A percentile compares a stretch with the other conserved stretches of the same genome.
Conservation (phyloP, 2,329 filamentous ascomycete genomes). For the Bimuria novae-zelandiae region DNA sequence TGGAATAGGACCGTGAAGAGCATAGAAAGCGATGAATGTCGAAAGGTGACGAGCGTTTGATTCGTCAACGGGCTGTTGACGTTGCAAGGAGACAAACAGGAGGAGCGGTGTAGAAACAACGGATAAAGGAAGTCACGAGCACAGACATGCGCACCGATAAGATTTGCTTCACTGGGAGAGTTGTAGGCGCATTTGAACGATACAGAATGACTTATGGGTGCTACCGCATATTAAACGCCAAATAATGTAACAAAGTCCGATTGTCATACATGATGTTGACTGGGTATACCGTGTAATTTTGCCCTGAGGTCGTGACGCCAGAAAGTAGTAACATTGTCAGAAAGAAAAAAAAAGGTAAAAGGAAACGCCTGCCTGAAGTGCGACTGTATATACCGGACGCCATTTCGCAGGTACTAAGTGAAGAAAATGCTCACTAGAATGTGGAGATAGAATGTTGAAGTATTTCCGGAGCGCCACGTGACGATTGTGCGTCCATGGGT, state of each 20-base stretch:
- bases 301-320: not conserved
- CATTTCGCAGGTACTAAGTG: no score
- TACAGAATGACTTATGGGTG: not conserved
- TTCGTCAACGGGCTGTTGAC: not conserved
- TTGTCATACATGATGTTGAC: constrained; percentile 9
- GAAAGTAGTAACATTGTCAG: not conserved
- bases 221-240: not conserved
- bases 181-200: not conserved
- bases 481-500: not conserved
- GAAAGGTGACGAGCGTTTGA: not conserved
- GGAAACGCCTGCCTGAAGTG: not conserved
- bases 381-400: no score
- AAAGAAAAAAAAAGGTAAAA: not conserved
- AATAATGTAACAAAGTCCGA: constrained; percentile 1
- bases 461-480: not conserved
- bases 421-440: not conserved
- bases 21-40: not conserved
- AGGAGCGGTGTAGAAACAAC: not conserved
- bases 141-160: not conserved
- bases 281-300: constrained; percentile 12
- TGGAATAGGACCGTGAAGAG: not conserved
- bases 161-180: not conserved
- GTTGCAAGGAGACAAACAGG: not conserved
- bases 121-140: not conserved
- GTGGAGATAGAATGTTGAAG: not conserved